Evolutionary conservation across 805 yeast genomes (phyloP).

Genomic region (Brettanomyces nanus): DNA sequence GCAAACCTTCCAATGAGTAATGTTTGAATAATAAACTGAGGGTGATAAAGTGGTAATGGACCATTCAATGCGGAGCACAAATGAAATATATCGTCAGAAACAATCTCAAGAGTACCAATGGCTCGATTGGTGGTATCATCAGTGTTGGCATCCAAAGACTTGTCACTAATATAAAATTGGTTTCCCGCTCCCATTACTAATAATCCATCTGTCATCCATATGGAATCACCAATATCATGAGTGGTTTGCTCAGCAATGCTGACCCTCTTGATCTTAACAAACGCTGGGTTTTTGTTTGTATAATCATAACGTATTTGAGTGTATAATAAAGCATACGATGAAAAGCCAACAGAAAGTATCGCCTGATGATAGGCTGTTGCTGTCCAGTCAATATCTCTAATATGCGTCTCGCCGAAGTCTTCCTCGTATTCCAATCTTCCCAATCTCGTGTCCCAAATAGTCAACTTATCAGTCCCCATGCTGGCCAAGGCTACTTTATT

Average conservation of each 20-base stretch:
- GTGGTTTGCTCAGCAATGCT: constrained; percentile 66
- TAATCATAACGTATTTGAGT: constrained; percentile 85
- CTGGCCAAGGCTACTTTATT: constrained; percentile 72
- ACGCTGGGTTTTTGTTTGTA: constrained; percentile 71
- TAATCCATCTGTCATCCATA: constrained; percentile 76
- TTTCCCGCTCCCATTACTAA: constrained; percentile 84
- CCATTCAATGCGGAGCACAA: constrained; percentile 78
- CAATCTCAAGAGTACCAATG: constrained; percentile 50
- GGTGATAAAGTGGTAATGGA: constrained; percentile 84
- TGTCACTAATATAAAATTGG: constrained; percentile 78
- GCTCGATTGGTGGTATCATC: constrained; percentile 46
- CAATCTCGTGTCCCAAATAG: constrained; percentile 74
- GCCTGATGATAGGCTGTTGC: constrained; percentile 57
- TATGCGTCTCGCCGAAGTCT: constrained; percentile 26
- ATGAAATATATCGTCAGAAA: constrained; percentile 51
- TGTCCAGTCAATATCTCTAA: constrained; percentile 86
- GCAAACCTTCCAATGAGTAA: constrained; percentile 52
- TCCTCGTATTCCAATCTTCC: constrained; percentile 61
- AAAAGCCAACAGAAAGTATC: constrained; percentile 74
- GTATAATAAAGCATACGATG: constrained; percentile 52
- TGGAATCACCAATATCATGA: constrained; percentile 80
- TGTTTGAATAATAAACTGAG: constrained; percentile 75
- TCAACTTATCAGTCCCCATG: constrained; percentile 37
- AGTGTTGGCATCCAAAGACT: constrained; percentile 41
- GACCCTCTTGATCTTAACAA: constrained; percentile 64